These are phyloP conservation scores for Lachnellula hyalina DNA, from an alignment of 2,329 filamentous ascomycete species.

Conservation along the genomic window DNA sequence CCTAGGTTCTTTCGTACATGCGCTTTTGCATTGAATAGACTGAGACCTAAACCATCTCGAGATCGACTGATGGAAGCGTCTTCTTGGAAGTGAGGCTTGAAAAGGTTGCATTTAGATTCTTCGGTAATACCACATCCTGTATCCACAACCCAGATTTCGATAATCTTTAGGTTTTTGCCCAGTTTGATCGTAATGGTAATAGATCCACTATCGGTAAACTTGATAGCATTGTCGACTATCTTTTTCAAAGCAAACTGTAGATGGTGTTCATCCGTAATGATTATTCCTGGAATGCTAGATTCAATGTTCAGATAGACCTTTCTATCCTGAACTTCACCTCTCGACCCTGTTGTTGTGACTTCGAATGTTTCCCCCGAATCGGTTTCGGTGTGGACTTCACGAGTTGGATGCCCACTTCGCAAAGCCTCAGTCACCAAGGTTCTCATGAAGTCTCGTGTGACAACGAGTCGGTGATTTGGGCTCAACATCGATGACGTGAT, in stretches of 20 bases:
- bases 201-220: slow-evolving; percentile 61
- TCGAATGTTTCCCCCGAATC: slow-evolving; percentile 27
- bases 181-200: slow-evolving; percentile 56
- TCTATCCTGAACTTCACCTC: slow-evolving; percentile 25
- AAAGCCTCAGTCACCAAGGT: slow-evolving; percentile 25
- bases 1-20: slow-evolving; percentile 59
- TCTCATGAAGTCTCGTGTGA: slow-evolving; percentile 28
- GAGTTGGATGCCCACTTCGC: slow-evolving; percentile 22
- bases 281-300: slow-evolving; percentile 43
- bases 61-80: slow-evolving; percentile 62
- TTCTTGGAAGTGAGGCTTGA: slow-evolving; percentile 65
- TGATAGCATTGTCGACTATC: slow-evolving; percentile 59
- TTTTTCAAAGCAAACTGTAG: slow-evolving; percentile 37
- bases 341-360: slow-evolving; percentile 21
- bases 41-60: slow-evolving; percentile 63
- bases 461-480: slow-evolving; percentile 21
- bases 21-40: slow-evolving; percentile 67
- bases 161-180: slow-evolving; percentile 44
- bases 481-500: slow-evolving; percentile 13
- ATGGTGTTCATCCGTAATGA: slow-evolving; percentile 45
- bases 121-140: slow-evolving; percentile 64
- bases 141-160: slow-evolving; percentile 58
- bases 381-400: slow-evolving; percentile 21
- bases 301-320: slow-evolving; percentile 37
- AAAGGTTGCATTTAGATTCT: slow-evolving; percentile 60